These are phyloP conservation scores for Rehmannia glutinosa DNA, from an alignment of 257 asterid genomes.

Conservation along the genomic window DNA sequence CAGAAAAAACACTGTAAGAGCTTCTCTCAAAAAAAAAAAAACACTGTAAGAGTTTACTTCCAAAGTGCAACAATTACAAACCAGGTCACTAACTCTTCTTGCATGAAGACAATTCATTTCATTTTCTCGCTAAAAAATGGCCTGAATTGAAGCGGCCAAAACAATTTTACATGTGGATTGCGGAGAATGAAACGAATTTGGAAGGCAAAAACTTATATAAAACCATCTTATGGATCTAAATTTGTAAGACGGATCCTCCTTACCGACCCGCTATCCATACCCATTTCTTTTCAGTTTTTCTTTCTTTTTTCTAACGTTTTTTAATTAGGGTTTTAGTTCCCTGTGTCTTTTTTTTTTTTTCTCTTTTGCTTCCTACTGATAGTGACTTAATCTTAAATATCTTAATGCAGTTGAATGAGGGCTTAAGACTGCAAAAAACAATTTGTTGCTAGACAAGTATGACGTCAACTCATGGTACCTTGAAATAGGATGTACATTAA, in stretches of 20 bases:
- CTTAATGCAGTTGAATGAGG: conserved; percentile 1
- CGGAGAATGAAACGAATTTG: too few relatives aligned
- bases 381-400: background rate
- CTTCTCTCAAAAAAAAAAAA: background rate
- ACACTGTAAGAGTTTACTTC: background rate
- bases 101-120: background rate
- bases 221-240: too few relatives aligned
- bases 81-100: background rate
- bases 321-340: too few relatives aligned
- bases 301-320: too few relatives aligned
- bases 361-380: conserved; percentile 9
- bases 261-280: too few relatives aligned
- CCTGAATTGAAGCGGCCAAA: too few relatives aligned
- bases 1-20: background rate
- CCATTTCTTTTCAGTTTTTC: too few relatives aligned
- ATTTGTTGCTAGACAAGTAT: background rate
- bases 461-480: background rate
- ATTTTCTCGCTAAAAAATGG: too few relatives aligned
- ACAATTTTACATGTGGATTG: too few relatives aligned
- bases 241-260: too few relatives aligned
- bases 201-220: too few relatives aligned
- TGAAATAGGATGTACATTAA: background rate
- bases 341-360: too few relatives aligned
- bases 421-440: background rate
- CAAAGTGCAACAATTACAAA: background rate